A percentile compares a stretch with the other conserved stretches of the same genome.
Conservation (phyloP, 2,329 filamentous ascomycete species). For the Aureobasidium sp. region DNA sequence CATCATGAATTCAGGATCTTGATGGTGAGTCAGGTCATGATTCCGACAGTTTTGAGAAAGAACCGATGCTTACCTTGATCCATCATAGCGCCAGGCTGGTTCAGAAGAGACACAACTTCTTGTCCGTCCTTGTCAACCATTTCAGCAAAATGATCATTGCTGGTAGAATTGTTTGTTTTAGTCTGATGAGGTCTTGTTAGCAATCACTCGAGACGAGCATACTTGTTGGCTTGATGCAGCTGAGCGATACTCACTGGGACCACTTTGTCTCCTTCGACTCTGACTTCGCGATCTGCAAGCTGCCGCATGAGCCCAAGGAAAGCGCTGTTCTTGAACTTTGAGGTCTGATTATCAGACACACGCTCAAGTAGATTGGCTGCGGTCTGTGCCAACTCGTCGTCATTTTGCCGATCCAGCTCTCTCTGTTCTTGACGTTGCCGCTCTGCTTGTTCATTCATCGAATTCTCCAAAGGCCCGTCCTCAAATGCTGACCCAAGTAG, state of each 20-base stretch:
- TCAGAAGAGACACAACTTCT: conserved; percentile 29
- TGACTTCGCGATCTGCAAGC: conserved; percentile 64
- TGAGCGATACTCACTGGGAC: conserved; percentile 43
- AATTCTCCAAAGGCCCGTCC: neutral
- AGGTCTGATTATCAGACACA: conserved; percentile 59
- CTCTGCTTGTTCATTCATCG: neutral
- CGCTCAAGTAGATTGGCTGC: conserved; percentile 64
- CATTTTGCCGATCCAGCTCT: conserved; percentile 33
- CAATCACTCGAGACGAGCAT: neutral
- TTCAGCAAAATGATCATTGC: neutral
- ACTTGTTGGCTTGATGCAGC: neutral
- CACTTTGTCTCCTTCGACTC: conserved; percentile 63
- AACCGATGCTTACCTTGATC: conserved; percentile 7
- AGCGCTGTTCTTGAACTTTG: conserved; percentile 71
- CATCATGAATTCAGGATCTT: conserved; percentile 25
- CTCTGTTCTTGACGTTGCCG: conserved; percentile 4
- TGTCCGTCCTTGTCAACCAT: conserved; percentile 23
- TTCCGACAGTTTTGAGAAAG: neutral
- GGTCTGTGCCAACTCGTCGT: conserved; percentile 64
- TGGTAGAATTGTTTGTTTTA: neutral
- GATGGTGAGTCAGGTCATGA: neutral
- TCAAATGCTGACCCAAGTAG: neutral
- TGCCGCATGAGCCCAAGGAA: conserved; percentile 72
- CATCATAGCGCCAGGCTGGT: conserved; percentile 17
- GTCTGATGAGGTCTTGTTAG: conserved; percentile 3